A percentile compares a stretch with the other conserved stretches of the same genome.
Evolutionary conservation across 1,139 yeast genomes (phyloP).

Genomic region (Sugiyamaella xylanicola): DNA sequence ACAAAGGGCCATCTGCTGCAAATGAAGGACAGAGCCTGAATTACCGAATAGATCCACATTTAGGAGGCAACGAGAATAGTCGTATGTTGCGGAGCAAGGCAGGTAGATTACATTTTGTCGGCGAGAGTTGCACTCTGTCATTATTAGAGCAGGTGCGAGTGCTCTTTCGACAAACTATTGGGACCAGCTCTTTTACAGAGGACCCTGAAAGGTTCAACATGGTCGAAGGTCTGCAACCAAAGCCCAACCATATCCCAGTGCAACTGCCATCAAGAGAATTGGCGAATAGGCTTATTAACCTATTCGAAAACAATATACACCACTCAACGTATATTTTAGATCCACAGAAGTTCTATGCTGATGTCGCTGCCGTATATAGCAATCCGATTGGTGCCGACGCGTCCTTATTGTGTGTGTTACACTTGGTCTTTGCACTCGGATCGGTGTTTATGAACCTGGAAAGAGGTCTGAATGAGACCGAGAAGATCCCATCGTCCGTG

Average conservation of each 20-base stretch:
- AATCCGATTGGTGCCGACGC: slow-evolving; percentile 38
- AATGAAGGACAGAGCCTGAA: not conserved
- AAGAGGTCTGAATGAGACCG: not conserved
- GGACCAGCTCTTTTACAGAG: slow-evolving; percentile 42
- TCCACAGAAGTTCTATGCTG: slow-evolving; percentile 39
- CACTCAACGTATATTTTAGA: slow-evolving; percentile 46
- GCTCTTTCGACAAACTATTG: slow-evolving; percentile 38
- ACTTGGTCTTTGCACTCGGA: slow-evolving; percentile 49
- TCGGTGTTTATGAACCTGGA: slow-evolving; percentile 9
- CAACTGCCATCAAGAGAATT: slow-evolving; percentile 42
- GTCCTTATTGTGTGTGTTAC: slow-evolving; percentile 41
- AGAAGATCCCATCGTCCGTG: slow-evolving; percentile 24
- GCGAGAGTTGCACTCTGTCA: slow-evolving; percentile 44
- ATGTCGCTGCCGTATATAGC: slow-evolving; percentile 40
- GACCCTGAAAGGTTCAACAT: slow-evolving; percentile 45
- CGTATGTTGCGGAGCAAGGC: slow-evolving; percentile 18
- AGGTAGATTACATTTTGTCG: slow-evolving; percentile 37
- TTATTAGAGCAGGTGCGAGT: slow-evolving; percentile 42
- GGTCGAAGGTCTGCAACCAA: slow-evolving; percentile 41
- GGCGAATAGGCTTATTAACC: slow-evolving; percentile 39
- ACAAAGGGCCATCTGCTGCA: not conserved
- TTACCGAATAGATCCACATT: slow-evolving; percentile 12
- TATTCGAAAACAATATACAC: slow-evolving; percentile 45
- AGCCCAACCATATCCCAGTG: slow-evolving; percentile 31
- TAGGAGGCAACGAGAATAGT: slow-evolving; percentile 16